These are phyloP conservation scores for Mycosphaerella sp. DNA, from an alignment of 2,329 filamentous ascomycete genomes.

Conservation along the genomic window DNA sequence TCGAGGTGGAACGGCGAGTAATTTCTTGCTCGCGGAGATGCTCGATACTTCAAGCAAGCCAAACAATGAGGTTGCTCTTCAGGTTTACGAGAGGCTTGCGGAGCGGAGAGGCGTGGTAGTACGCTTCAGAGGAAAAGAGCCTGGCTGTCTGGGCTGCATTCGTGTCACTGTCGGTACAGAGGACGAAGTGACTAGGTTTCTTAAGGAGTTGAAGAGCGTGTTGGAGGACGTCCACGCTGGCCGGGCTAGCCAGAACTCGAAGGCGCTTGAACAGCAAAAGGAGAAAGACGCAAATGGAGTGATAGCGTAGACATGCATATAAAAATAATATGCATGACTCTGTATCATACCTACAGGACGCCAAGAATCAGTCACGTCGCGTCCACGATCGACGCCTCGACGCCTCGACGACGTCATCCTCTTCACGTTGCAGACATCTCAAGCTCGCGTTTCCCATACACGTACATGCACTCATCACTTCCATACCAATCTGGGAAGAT, in stretches of 20 bases:
- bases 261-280: conserved; percentile 38
- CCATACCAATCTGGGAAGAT: not conserved
- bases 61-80: conserved; percentile 70
- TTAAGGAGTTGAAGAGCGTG: conserved; percentile 58
- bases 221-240: conserved; percentile 45
- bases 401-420: conserved; percentile 5
- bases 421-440: not conserved
- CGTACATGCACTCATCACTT: not conserved
- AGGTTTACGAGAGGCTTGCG: conserved; percentile 77
- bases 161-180: conserved; percentile 91
- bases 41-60: conserved; percentile 65
- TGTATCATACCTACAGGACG: not conserved
- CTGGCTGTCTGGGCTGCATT: conserved; percentile 81
- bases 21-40: conserved; percentile 89
- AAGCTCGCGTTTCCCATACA: no score
- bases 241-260: conserved; percentile 26
- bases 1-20: conserved; percentile 71
- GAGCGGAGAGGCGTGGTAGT: conserved; percentile 87
- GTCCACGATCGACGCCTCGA: not conserved
- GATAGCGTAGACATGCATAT: conserved; percentile 35
- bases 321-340: not conserved
- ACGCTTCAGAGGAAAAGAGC: conserved; percentile 85
- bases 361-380: not conserved
- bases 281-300: conserved; percentile 48
- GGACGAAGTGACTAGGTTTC: conserved; percentile 71